These are phyloP conservation scores for Hymenoscyphus fructigenus DNA, from an alignment of 2,329 filamentous ascomycete genomes.

Conservation along the genomic window DNA sequence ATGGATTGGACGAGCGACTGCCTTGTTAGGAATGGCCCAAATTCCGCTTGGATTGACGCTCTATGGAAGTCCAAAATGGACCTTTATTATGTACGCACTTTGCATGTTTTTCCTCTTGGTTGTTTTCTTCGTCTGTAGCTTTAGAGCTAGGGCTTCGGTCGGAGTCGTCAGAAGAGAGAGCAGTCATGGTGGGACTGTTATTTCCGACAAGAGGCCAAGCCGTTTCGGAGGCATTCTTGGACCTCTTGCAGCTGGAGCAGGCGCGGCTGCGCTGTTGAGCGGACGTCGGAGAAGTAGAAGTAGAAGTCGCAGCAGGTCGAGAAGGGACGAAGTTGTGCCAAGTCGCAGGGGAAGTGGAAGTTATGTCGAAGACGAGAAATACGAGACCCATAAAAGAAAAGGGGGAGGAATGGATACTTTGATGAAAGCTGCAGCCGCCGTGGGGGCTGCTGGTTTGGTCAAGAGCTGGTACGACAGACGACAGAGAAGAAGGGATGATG, in stretches of 20 bases:
- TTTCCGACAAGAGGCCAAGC: constrained; percentile 45
- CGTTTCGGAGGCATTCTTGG: constrained; percentile 49
- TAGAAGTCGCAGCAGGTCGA: constrained; percentile 25
- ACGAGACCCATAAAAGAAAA: constrained; percentile 39
- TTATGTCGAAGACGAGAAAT: constrained; percentile 63
- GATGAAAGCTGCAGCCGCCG: constrained; percentile 57
- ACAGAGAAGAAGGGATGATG: constrained; percentile 42
- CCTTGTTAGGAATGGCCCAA: constrained; percentile 80
- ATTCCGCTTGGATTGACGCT: constrained; percentile 86
- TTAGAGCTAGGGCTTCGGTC: constrained; percentile 59
- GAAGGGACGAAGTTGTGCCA: constrained; percentile 17
- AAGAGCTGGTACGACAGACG: constrained; percentile 58
- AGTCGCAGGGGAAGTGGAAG: constrained; percentile 45
- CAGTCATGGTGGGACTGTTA: constrained; percentile 47
- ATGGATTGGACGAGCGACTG: constrained; percentile 78
- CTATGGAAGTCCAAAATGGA: constrained; percentile 81
- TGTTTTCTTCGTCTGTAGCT: constrained; percentile 78
- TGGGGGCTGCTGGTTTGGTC: constrained; percentile 62
- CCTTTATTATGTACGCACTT: constrained; percentile 84
- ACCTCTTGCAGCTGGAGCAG: constrained; percentile 57
- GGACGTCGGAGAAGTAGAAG: constrained; percentile 40
- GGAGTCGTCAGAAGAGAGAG: constrained; percentile 37
- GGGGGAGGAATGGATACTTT: constrained; percentile 60
- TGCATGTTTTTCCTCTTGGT: constrained; percentile 71
- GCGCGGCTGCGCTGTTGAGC: constrained; percentile 53